Evolutionary conservation across 2,329 filamentous ascomycete species (phyloP).

Genomic region (Sarocladium brachiariae): DNA sequence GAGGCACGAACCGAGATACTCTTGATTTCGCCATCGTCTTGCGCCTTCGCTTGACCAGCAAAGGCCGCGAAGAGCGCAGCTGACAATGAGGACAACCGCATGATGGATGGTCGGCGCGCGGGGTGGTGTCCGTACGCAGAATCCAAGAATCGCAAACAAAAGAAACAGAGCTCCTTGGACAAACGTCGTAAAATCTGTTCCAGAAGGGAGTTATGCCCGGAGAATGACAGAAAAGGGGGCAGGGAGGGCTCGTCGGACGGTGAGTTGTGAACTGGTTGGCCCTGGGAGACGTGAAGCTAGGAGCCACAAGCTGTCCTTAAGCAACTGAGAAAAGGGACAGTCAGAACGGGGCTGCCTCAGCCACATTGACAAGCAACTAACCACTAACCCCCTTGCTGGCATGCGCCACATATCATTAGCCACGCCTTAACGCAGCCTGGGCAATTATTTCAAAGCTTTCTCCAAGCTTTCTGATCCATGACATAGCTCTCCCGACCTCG

Average conservation of each 20-base stretch:
- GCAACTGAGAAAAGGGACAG: background rate
- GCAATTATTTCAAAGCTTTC: slow-evolving; percentile 6
- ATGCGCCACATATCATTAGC: slow-evolving; percentile 10
- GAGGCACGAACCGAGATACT: slow-evolving; percentile 39
- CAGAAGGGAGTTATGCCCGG: background rate
- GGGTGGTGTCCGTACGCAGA: background rate
- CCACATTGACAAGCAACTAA: background rate
- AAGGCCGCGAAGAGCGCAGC: slow-evolving; percentile 42
- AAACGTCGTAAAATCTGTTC: background rate
- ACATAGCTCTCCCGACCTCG: background rate
- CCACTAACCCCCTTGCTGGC: background rate
- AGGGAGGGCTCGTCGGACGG: slow-evolving; percentile 6
- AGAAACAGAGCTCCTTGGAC: slow-evolving; percentile 4
- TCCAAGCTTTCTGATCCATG: slow-evolving; percentile 4
- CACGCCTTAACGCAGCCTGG: slow-evolving; percentile 9
- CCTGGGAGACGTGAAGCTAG: slow-evolving; percentile 7
- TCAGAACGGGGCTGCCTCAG: background rate
- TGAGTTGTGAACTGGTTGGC: slow-evolving; percentile 6
- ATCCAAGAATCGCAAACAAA: slow-evolving; percentile 8
- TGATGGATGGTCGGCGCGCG: slow-evolving; percentile 23
- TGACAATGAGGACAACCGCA: slow-evolving; percentile 42
- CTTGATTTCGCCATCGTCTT: slow-evolving; percentile 42
- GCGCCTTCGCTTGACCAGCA: slow-evolving; percentile 44
- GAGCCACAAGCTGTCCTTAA: slow-evolving; percentile 9
- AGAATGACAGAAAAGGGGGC: background rate